Evolutionary conservation across 352 stramenopile species (phyloP).

Genomic region (Globisporangium orthogonon): DNA sequence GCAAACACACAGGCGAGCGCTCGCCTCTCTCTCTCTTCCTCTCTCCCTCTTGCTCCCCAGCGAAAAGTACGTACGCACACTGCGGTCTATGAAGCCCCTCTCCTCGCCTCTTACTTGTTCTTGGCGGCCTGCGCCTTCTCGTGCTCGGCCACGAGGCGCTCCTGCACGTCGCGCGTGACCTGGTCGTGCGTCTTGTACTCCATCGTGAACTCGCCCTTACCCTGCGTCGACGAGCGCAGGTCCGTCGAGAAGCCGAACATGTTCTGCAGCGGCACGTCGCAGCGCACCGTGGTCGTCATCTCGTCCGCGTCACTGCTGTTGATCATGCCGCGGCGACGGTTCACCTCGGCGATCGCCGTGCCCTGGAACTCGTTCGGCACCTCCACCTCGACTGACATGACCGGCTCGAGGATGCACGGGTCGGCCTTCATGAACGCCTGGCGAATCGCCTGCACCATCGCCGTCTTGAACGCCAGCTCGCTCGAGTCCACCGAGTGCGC

Average conservation of each 20-base stretch:
- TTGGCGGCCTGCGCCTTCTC: slow-evolving; percentile 80
- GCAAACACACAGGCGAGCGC: no score
- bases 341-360: slow-evolving; percentile 91
- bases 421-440: slow-evolving; percentile 91
- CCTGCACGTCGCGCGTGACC: slow-evolving; percentile 91
- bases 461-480: slow-evolving; percentile 97
- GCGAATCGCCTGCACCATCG: slow-evolving; percentile 93
- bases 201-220: slow-evolving; percentile 99
- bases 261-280: slow-evolving; percentile 94
- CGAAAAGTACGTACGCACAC: no score
- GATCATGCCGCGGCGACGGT: slow-evolving; percentile 93
- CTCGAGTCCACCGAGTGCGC: slow-evolving; percentile 97
- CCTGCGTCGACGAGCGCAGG: slow-evolving; percentile 93
- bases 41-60: no score
- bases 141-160: slow-evolving; percentile 94
- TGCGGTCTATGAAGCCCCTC: background rate
- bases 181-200: slow-evolving; percentile 97
- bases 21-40: no score
- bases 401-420: slow-evolving; percentile 93
- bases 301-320: slow-evolving; percentile 95
- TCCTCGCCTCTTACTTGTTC: slow-evolving; percentile 45
- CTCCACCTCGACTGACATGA: slow-evolving; percentile 95
- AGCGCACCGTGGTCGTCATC: slow-evolving; percentile 88
- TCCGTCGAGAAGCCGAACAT: slow-evolving; percentile 99
- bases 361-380: slow-evolving; percentile 96